Conservation (phyloP, 1,284 basidiomycete species). For the Waitea zeae region DNA sequence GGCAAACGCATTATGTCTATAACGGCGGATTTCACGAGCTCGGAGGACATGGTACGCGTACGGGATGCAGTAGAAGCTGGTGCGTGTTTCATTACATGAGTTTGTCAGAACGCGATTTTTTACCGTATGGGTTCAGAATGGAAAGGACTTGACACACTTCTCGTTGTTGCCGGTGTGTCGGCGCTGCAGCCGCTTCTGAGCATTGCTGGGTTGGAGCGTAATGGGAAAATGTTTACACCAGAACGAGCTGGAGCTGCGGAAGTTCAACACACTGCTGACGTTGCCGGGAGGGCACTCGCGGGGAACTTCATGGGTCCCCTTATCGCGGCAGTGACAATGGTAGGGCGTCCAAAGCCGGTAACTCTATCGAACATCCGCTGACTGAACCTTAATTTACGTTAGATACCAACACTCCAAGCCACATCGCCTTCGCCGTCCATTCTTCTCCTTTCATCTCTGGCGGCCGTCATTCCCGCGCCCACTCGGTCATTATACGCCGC, state of each 20-base stretch:
- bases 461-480: slow-evolving; percentile 70
- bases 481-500: slow-evolving; percentile 76
- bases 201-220: slow-evolving; percentile 42
- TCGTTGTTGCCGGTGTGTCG: slow-evolving; percentile 78
- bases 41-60: slow-evolving; percentile 52
- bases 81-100: slow-evolving; percentile 17
- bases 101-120: not conserved
- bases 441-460: slow-evolving; percentile 67
- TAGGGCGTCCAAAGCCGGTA: slow-evolving; percentile 17
- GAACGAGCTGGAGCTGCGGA: slow-evolving; percentile 26
- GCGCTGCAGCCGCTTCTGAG: slow-evolving; percentile 66
- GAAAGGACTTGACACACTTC: slow-evolving; percentile 70
- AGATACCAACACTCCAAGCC: slow-evolving; percentile 66
- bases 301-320: slow-evolving; percentile 54
- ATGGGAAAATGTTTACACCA: slow-evolving; percentile 15
- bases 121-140: slow-evolving; percentile 32
- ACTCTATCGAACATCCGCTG: slow-evolving; percentile 2
- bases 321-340: slow-evolving; percentile 46
- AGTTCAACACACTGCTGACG: slow-evolving; percentile 31
- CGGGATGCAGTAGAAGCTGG: slow-evolving; percentile 38
- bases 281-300: slow-evolving; percentile 31
- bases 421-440: slow-evolving; percentile 61
- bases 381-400: not conserved
- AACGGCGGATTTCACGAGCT: slow-evolving; percentile 47
- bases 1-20: slow-evolving; percentile 21